A percentile compares a stretch with the other conserved stretches of the same genome.
These are phyloP conservation scores for Fusarium sp. DNA, from an alignment of 2,329 filamentous ascomycete genomes.

Conservation along the genomic window DNA sequence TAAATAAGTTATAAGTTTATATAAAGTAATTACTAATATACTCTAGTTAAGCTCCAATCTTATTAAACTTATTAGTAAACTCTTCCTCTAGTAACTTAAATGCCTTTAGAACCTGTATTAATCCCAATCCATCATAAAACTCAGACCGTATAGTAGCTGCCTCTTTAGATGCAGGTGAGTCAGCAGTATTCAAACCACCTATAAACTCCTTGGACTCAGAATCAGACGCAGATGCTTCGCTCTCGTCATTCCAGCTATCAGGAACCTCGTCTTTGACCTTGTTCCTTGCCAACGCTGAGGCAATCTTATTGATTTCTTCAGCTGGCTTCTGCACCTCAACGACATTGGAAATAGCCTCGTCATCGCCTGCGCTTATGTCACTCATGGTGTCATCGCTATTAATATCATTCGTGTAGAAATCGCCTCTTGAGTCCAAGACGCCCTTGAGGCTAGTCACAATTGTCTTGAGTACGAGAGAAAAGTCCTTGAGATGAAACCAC, in stretches of 20 bases:
- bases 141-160: background rate
- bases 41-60: too few species aligned
- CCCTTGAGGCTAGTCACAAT: conserved; percentile 73
- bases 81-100: conserved; percentile 66
- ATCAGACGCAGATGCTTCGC: conserved; percentile 42
- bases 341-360: conserved; percentile 1
- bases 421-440: conserved; percentile 54
- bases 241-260: conserved; percentile 55
- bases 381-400: conserved; percentile 50
- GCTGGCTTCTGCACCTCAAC: background rate
- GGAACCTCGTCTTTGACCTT: conserved; percentile 34
- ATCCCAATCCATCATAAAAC: conserved; percentile 52
- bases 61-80: conserved; percentile 72
- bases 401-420: conserved; percentile 44
- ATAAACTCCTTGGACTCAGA: background rate
- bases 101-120: conserved; percentile 66
- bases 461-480: conserved; percentile 69
- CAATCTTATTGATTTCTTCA: background rate
- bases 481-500: conserved; percentile 76
- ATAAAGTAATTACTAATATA: too few species aligned
- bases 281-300: background rate
- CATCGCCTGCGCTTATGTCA: background rate
- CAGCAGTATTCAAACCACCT: conserved; percentile 14
- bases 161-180: conserved; percentile 32
- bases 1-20: too few species aligned